Evolutionary conservation across 176 grass and related monocot genomes (phyloP).

Genomic region (Otatea glauca): DNA sequence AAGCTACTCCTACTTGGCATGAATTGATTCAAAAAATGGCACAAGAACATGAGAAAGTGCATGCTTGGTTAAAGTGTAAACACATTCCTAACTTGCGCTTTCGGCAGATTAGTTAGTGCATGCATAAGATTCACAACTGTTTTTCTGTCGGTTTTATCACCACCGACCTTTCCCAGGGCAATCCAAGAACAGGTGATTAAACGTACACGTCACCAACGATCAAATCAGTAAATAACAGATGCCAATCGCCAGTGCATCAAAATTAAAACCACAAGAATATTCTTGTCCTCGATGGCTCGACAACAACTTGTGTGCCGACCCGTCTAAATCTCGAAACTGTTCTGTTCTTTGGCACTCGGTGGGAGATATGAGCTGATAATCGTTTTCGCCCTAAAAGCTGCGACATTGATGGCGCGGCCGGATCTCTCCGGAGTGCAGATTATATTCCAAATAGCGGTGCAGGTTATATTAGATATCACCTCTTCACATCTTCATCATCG

Average conservation of each 20-base stretch:
- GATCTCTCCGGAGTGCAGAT: neutral
- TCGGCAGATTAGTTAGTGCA: conserved; percentile 15
- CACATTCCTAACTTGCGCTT: conserved; percentile 2
- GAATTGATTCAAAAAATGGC: neutral
- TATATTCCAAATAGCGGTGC: conserved; percentile 41
- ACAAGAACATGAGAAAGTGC: neutral
- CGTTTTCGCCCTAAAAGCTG: conserved; percentile 31
- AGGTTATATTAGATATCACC: neutral
- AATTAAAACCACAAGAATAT: conserved; percentile 25
- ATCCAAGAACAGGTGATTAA: neutral
- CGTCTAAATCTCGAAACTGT: neutral
- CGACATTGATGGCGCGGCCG: conserved; percentile 29
- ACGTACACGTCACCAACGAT: neutral
- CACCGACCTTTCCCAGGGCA: neutral
- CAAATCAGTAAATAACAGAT: neutral
- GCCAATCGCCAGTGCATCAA: conserved; percentile 7
- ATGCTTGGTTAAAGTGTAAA: neutral
- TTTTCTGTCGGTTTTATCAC: neutral
- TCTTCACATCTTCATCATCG: neutral
- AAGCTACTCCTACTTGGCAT: neutral
- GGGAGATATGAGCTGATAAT: conserved; percentile 18
- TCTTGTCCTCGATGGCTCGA: neutral
- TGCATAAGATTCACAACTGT: neutral
- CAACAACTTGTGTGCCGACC: conserved; percentile 10
- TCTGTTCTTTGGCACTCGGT: neutral